Evolutionary conservation across 495 filamentous ascomycete genomes (phyloP).

Genomic region (Aspergillus sclerotioniger): DNA sequence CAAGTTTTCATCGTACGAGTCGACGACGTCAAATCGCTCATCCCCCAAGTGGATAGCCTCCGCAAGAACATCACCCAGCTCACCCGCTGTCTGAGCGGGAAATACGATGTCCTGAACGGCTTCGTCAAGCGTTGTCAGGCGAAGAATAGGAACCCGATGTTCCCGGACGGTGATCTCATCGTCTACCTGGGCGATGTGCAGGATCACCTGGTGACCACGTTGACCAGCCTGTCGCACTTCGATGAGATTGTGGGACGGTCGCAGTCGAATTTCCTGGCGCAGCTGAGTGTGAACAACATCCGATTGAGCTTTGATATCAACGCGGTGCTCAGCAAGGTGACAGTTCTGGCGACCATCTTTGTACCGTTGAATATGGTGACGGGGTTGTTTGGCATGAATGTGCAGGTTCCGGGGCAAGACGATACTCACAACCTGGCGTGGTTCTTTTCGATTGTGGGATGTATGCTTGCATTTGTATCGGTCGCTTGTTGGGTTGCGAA

Average conservation of each 20-base stretch:
- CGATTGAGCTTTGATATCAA: conserved; percentile 71
- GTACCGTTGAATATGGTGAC: conserved; percentile 89
- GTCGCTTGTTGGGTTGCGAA: conserved; percentile 52
- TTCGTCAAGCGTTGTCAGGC: conserved; percentile 93
- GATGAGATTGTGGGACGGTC: conserved; percentile 89
- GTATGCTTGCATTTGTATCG: conserved; percentile 40
- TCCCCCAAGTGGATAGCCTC: conserved; percentile 77
- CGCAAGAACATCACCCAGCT: conserved; percentile 91
- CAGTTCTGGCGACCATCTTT: conserved; percentile 86
- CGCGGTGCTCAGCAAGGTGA: conserved; percentile 81
- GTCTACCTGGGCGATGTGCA: conserved; percentile 93
- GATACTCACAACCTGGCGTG: conserved; percentile 53
- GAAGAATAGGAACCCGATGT: conserved; percentile 73
- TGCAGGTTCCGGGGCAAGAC: conserved; percentile 66
- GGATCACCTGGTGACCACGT: conserved; percentile 96
- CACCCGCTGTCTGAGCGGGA: conserved; percentile 81
- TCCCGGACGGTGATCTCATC: conserved; percentile 84
- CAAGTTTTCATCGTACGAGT: conserved; percentile 80
- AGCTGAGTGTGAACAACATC: conserved; percentile 82
- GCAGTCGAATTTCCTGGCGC: conserved; percentile 89
- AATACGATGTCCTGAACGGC: conserved; percentile 92
- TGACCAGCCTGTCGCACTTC: conserved; percentile 82
- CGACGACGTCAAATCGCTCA: conserved; percentile 74
- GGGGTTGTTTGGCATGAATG: conserved; percentile 96
- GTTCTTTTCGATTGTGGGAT: conserved; percentile 74